These are phyloP conservation scores for Capillidium heterosporum DNA, from an alignment of 371 early-diverging fungal genomes.

Conservation along the genomic window DNA sequence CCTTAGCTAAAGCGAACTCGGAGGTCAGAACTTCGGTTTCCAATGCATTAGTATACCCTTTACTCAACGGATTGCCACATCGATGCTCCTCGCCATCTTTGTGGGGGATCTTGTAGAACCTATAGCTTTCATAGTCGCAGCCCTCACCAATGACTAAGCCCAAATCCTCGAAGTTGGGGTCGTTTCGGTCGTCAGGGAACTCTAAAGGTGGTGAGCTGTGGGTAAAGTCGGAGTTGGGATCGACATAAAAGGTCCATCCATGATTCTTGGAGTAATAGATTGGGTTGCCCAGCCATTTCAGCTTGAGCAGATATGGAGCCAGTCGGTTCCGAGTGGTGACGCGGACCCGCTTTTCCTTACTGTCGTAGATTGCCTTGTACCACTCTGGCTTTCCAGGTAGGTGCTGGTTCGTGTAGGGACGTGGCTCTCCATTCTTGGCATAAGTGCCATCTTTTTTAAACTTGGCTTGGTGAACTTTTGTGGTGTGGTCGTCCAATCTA, in stretches of 20 bases:
- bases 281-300: constrained; percentile 75
- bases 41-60: constrained; percentile 52
- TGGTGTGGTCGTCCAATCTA: constrained; percentile 44
- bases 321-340: constrained; percentile 52
- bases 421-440: constrained; percentile 21
- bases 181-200: constrained; percentile 9
- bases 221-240: constrained; percentile 13
- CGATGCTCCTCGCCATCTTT: constrained; percentile 65
- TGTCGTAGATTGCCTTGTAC: constrained; percentile 66
- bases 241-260: constrained; percentile 77
- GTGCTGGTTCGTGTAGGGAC: constrained; percentile 11
- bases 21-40: constrained; percentile 65
- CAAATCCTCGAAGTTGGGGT: background rate
- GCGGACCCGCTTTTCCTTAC: constrained; percentile 24
- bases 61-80: constrained; percentile 75
- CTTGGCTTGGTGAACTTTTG: constrained; percentile 20
- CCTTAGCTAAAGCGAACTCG: constrained; percentile 44
- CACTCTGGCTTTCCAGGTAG: constrained; percentile 69
- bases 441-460: constrained; percentile 15
- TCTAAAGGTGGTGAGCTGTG: constrained; percentile 9
- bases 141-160: no score
- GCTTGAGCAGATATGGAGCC: constrained; percentile 60
- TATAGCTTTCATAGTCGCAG: constrained; percentile 12
- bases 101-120: constrained; percentile 62
- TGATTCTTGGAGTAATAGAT: constrained; percentile 34